Conservation (phyloP, 805 yeast genomes). For the Candida ficus region DNA sequence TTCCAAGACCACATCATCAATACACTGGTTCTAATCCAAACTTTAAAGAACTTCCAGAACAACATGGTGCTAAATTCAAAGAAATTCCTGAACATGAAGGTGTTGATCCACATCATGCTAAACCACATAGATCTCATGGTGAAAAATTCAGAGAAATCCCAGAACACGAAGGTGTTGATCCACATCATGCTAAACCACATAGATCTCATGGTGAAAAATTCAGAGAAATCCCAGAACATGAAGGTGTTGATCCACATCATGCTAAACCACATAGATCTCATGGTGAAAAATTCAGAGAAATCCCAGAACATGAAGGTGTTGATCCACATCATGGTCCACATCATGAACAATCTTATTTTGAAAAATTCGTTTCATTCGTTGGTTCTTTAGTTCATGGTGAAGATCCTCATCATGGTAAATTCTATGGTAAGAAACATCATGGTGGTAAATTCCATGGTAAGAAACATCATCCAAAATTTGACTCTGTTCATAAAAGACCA, state of each 20-base stretch:
- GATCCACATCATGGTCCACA: conserved; percentile 4
- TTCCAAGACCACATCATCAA: too few species aligned
- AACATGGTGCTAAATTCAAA: neutral
- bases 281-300: neutral
- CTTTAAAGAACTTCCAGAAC: too few species aligned
- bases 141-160: neutral
- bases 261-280: neutral
- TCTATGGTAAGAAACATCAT: neutral
- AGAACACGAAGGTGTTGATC: conserved; percentile 1
- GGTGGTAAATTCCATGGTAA: neutral
- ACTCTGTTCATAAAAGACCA: too few species aligned
- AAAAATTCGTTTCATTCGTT: neutral
- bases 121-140: neutral
- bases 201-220: neutral
- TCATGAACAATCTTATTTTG: neutral
- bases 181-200: conserved; percentile 1
- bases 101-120: conserved; percentile 5
- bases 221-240: neutral
- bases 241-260: conserved; percentile 5
- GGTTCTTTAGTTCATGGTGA: neutral
- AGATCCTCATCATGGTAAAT: neutral
- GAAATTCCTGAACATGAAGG: neutral
- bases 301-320: conserved; percentile 1
- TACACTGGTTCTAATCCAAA: too few species aligned
- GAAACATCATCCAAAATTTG: too few species aligned